These are phyloP conservation scores for Triglochin maritima DNA, from an alignment of 106 monocot species.

Conservation along the genomic window DNA sequence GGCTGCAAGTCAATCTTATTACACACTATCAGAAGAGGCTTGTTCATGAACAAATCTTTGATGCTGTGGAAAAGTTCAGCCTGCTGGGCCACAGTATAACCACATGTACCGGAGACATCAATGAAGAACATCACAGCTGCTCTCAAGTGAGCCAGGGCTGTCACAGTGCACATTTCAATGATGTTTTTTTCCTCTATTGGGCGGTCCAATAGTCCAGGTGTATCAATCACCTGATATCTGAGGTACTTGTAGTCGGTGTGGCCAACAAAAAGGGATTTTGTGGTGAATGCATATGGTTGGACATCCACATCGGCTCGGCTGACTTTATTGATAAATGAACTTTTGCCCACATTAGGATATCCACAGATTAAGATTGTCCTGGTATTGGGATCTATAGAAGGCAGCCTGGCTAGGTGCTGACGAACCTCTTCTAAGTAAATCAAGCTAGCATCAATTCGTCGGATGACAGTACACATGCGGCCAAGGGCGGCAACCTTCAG, in stretches of 20 bases:
- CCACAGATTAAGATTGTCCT: conserved; percentile 88
- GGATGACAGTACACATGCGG: conserved; percentile 79
- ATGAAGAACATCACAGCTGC: conserved; percentile 86
- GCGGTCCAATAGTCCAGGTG: conserved; percentile 85
- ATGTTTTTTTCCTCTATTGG: conserved; percentile 95
- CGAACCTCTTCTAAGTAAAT: conserved; percentile 88
- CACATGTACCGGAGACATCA: conserved; percentile 94
- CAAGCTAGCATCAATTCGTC: conserved; percentile 75
- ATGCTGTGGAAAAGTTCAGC: conserved; percentile 92
- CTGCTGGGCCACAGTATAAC: conserved; percentile 79
- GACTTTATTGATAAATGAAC: conserved; percentile 90
- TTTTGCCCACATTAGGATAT: conserved; percentile 98
- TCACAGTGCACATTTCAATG: conserved; percentile 99
- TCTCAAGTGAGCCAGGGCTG: conserved; percentile 71
- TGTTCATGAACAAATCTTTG: conserved; percentile 83
- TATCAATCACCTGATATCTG: conserved; percentile 97
- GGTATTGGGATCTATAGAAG: conserved; percentile 94
- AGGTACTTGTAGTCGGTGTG: conserved; percentile 98
- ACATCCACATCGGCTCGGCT: conserved; percentile 97
- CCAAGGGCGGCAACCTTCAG: conserved; percentile 95
- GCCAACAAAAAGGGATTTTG: conserved; percentile 89
- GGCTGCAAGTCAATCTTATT: conserved; percentile 96
- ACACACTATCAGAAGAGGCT: conserved; percentile 83
- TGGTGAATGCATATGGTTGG: conserved; percentile 96
- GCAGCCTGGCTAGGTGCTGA: conserved; percentile 93